Percentiles rank a stretch among this genome's conserved stretches.
phyloP scores from a whole-genome alignment of 371 early-diverging fungal species.

The Phascolomyces articulosus region DNA sequence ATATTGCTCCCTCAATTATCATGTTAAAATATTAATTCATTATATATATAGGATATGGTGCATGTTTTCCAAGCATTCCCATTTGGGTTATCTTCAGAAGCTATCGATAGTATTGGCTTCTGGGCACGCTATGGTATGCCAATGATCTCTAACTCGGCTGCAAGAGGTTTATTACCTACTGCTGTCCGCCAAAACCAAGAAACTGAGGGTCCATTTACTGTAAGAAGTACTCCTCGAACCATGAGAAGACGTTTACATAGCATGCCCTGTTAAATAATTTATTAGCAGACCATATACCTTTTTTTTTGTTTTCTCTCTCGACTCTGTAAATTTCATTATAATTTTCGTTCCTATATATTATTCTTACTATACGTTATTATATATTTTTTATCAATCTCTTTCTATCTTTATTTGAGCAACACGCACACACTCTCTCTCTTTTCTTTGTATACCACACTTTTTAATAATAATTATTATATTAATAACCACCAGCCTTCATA shows the following conservation, averaged over 20 bases:
- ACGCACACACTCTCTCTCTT: too few relatives aligned
- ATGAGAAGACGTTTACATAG: constrained; percentile 22
- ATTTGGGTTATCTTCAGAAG: constrained; percentile 47
- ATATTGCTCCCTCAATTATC: too few relatives aligned
- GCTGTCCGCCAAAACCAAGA: not conserved
- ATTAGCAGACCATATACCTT: not conserved
- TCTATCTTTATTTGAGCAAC: too few relatives aligned
- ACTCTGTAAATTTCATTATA: too few relatives aligned
- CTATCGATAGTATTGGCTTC: constrained; percentile 47
- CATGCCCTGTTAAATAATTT: constrained; percentile 15
- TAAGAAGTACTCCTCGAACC: constrained; percentile 11
- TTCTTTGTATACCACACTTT: too few relatives aligned
- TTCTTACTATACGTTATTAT: not conserved
- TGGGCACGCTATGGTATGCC: constrained; percentile 35
- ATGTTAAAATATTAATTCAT: not conserved
- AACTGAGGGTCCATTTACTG: constrained; percentile 1
- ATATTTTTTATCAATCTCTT: too few relatives aligned
- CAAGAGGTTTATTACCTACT: not conserved
- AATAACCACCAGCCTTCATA: too few relatives aligned
- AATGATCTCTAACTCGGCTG: constrained; percentile 14
- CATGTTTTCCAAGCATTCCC: constrained; percentile 64
- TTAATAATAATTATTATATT: too few relatives aligned
- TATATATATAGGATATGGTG: constrained; percentile 44
- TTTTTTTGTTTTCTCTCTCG: not conserved
- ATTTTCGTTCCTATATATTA: too few relatives aligned